phyloP scores from a whole-genome alignment of 164 flowering plant species.

The Tetracentron sinense region DNA sequence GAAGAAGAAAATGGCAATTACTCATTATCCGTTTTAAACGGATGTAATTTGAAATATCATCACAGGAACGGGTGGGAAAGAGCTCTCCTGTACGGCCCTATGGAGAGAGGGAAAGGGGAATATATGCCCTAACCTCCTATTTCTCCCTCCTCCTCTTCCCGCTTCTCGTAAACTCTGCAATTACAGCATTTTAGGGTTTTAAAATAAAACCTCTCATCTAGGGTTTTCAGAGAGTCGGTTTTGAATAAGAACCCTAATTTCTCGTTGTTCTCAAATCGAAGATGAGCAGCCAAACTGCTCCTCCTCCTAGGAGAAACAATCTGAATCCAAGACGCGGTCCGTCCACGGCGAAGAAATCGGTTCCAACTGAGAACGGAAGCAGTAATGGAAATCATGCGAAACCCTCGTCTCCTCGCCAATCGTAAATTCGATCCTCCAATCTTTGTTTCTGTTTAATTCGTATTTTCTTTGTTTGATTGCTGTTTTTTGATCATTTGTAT shows the following conservation, averaged over 20 bases:
- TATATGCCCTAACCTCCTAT: not conserved
- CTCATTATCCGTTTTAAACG: not conserved
- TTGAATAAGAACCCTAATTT: too few species aligned
- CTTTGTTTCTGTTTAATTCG: not conserved
- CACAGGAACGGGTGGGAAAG: not conserved
- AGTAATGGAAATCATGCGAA: slow-evolving; percentile 22
- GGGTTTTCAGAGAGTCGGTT: not conserved
- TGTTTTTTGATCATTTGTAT: not conserved
- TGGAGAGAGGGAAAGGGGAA: not conserved
- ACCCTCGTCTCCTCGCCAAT: slow-evolving; percentile 33
- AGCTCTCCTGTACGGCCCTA: not conserved
- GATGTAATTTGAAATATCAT: not conserved
- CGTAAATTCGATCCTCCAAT: slow-evolving; percentile 10
- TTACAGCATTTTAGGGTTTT: not conserved
- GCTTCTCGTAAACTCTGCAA: not conserved
- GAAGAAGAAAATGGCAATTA: too few species aligned
- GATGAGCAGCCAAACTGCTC: slow-evolving; percentile 26
- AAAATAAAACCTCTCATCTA: too few species aligned
- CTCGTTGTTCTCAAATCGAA: not conserved
- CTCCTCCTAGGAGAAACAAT: slow-evolving; percentile 17
- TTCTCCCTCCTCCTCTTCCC: not conserved
- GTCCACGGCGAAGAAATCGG: slow-evolving; percentile 22
- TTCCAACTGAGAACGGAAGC: slow-evolving; percentile 21
- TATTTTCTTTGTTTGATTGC: not conserved
- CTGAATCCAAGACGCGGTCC: slow-evolving; percentile 22